phyloP scores from a whole-genome alignment of 805 yeast species.

The Saccharomycopsis lassenensis region DNA sequence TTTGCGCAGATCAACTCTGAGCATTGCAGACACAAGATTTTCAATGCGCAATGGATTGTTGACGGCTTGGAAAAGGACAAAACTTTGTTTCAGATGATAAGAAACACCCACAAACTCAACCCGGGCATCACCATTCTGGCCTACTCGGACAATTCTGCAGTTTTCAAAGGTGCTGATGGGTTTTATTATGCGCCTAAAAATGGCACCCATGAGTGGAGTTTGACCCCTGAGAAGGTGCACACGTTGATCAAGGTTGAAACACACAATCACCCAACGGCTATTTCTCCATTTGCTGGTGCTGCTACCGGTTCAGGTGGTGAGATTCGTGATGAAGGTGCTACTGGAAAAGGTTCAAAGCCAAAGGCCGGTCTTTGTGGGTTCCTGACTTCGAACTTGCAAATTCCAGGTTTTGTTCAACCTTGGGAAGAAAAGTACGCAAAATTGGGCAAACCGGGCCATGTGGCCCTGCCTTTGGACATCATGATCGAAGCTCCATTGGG shows the following conservation, averaged over 20 bases:
- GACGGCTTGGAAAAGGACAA: constrained; percentile 67
- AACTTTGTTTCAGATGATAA: constrained; percentile 86
- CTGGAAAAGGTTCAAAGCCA: constrained; percentile 95
- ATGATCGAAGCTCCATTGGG: constrained; percentile 98
- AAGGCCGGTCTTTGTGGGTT: constrained; percentile 95
- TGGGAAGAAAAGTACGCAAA: constrained; percentile 82
- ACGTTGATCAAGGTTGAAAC: constrained; percentile 95
- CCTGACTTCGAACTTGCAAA: constrained; percentile 79
- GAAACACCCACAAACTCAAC: constrained; percentile 76
- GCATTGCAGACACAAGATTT: constrained; percentile 98
- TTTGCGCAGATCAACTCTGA: constrained; percentile 99
- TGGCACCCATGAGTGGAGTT: constrained; percentile 58
- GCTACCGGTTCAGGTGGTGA: constrained; percentile 99
- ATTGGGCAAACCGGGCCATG: constrained; percentile 85
- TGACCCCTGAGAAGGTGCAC: constrained; percentile 69
- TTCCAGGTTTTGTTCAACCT: constrained; percentile 80
- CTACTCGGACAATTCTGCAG: constrained; percentile 96
- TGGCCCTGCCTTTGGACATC: constrained; percentile 85
- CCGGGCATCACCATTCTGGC: constrained; percentile 86
- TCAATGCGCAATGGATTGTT: constrained; percentile 96
- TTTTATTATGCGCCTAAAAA: constrained; percentile 72
- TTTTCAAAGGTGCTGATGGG: constrained; percentile 64
- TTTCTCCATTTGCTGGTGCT: constrained; percentile 98
- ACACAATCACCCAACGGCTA: constrained; percentile 99
- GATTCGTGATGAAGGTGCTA: constrained; percentile 99